phyloP scores from a whole-genome alignment of 108 stramenopile genomes.

The Cyclostephanos invisitatus region DNA sequence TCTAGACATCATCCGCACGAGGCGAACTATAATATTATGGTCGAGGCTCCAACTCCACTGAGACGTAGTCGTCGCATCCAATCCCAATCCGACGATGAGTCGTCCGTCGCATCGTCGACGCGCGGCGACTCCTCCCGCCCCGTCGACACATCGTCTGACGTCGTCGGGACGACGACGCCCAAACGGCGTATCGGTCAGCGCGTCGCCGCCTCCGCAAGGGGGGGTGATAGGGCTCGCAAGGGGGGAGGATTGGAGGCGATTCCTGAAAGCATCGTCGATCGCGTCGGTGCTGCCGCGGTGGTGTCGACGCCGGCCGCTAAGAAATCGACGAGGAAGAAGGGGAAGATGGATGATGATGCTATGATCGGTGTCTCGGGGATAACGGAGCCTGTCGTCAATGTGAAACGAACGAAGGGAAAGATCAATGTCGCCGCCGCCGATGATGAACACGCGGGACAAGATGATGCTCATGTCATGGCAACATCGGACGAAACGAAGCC shows the following conservation, averaged over 20 bases:
- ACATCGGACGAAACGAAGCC: background rate
- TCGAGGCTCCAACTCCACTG: constrained; percentile 5
- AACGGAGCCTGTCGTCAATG: background rate
- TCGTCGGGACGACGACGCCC: constrained; percentile 1
- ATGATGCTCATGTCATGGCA: background rate
- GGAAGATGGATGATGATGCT: background rate
- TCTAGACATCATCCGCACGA: too few species aligned
- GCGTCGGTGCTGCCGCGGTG: background rate
- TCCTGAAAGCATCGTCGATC: constrained; percentile 25
- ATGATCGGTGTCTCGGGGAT: background rate
- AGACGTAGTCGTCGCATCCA: constrained; percentile 13
- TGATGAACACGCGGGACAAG: background rate
- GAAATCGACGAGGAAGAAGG: constrained; percentile 1
- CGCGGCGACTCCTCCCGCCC: background rate
- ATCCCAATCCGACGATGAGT: constrained; percentile 15
- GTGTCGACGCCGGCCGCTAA: constrained; percentile 1
- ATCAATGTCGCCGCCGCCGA: constrained; percentile 12
- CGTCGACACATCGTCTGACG: background rate
- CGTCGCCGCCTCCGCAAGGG: background rate
- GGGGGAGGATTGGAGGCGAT: constrained; percentile 18
- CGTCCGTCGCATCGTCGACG: constrained; percentile 11
- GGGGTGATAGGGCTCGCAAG: background rate
- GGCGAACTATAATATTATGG: constrained; percentile 3
- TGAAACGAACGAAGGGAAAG: background rate
- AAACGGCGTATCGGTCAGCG: background rate